Evolutionary conservation across 2,329 filamentous ascomycete genomes (phyloP), one percentile per base, ranked within the genome.

Genomic region (Verticillium nonalfalfae): DNA sequence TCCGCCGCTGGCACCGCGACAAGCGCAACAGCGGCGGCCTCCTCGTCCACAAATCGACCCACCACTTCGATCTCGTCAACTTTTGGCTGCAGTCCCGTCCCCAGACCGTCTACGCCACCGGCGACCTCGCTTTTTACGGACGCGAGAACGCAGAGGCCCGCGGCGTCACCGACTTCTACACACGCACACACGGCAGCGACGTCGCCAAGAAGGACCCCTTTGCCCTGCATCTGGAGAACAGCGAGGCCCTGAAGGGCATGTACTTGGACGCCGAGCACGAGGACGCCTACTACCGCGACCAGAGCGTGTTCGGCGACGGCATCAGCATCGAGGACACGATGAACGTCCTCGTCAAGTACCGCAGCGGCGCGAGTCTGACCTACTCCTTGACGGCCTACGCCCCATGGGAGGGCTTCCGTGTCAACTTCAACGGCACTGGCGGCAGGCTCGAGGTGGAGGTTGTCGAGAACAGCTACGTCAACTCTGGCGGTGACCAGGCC

Each of bases 271-370:
- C 85, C 0, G 85, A 88, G 75, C 80, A 87, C 61, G 85, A 88
- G 67, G 85, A 88, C 65, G 78, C 78, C 15, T 88, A 88, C 66
- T 79, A 83, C 63, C 80, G 85, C 0, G 85, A 88, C 66, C 85
- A 86, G 70, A 85, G 80, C 65, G 84, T 86, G 0, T 87, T 88
- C 60, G 78, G 82, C 0, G 85, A 88, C 62, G 85, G 85, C 1
- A 86, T 88, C 60, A 86, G 77, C 65, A 87, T 87, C 62, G 85
- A 88, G 69, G 85, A 88, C 66, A 87, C 84, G 0, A 85, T 87
- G 84, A 84, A 78, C 45, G 72, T 87, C 31, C 74, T 88, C 56
- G 81, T 87, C 26, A 75, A 79, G 58, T 88, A 88, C 67, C 74
- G 76, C 18, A 84, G 78, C 59, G 81, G 83, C 2, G 83, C 83